These are phyloP conservation scores for Colletotrichum musae DNA, from an alignment of 2,329 filamentous ascomycete species.

Conservation along the genomic window DNA sequence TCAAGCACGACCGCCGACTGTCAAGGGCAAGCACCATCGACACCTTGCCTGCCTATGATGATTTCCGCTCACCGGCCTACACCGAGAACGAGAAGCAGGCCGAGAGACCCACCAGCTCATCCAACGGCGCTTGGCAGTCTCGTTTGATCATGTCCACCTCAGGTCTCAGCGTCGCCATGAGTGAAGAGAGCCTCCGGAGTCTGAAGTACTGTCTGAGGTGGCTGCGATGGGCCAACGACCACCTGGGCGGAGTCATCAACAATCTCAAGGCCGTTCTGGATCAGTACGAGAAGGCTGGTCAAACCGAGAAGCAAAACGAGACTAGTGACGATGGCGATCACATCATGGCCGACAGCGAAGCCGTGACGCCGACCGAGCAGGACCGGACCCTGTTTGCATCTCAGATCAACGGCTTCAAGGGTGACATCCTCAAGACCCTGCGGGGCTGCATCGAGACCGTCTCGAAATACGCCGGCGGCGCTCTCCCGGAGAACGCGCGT, in stretches of 20 bases:
- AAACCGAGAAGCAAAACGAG: constrained; percentile 3
- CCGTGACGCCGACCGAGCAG: constrained; percentile 46
- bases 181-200: constrained; percentile 86
- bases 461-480: constrained; percentile 91
- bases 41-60: constrained; percentile 86
- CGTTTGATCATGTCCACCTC: constrained; percentile 92
- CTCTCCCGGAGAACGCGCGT: constrained; percentile 89
- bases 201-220: constrained; percentile 88
- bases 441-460: constrained; percentile 88
- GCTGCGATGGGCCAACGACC: constrained; percentile 85
- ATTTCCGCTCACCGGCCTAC: constrained; percentile 81
- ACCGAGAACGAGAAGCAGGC: constrained; percentile 68
- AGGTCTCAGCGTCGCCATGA: constrained; percentile 91
- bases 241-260: constrained; percentile 81
- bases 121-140: constrained; percentile 76
- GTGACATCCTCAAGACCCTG: constrained; percentile 82
- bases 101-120: constrained; percentile 45
- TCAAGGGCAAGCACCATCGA: constrained; percentile 80
- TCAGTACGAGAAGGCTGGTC: constrained; percentile 77
- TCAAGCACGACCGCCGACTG: constrained; percentile 63
- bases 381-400: constrained; percentile 67
- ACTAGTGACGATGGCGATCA: constrained; percentile 42
- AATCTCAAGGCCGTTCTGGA: constrained; percentile 83
- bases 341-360: constrained; percentile 44
- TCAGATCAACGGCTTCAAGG: constrained; percentile 76